phyloP scores from a whole-genome alignment of 1,284 basidiomycete genomes.

The Tilletia caries region DNA sequence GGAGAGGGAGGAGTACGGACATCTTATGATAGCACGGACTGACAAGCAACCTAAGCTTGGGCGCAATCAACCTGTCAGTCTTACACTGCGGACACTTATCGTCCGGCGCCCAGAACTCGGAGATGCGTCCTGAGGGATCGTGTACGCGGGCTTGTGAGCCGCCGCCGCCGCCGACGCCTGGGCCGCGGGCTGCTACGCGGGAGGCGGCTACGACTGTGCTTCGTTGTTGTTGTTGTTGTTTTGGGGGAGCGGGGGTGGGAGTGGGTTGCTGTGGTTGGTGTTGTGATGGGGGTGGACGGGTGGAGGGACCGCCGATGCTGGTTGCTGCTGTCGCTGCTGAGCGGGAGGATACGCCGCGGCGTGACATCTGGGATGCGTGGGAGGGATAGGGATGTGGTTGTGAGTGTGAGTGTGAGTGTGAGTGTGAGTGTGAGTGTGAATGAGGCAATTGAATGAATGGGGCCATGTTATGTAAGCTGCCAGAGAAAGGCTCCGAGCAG shows the following conservation, averaged over 20 bases:
- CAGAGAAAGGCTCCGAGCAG: not conserved
- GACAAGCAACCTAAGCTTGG: slow-evolving; percentile 85
- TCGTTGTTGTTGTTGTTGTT: not conserved
- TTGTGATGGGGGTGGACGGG: not conserved
- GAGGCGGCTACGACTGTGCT: not conserved
- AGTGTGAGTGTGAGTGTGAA: not conserved
- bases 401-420: not conserved
- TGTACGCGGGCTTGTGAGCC: not conserved
- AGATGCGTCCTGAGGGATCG: slow-evolving; percentile 26
- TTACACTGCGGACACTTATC: slow-evolving; percentile 97
- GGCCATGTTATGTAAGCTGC: not conserved
- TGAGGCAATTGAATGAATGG: not conserved
- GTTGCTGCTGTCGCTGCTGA: not conserved
- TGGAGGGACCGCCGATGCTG: not conserved
- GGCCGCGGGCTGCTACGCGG: not conserved
- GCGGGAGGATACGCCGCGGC: slow-evolving; percentile 6
- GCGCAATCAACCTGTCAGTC: slow-evolving; percentile 92
- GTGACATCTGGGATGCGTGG: not conserved
- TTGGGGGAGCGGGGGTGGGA: too few species aligned
- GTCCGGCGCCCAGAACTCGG: slow-evolving; percentile 44
- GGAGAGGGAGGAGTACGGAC: slow-evolving; percentile 50
- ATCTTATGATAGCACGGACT: slow-evolving; percentile 98
- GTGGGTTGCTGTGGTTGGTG: not conserved
- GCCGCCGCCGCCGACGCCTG: not conserved
- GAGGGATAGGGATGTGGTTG: not conserved